A percentile compares a stretch with the other conserved stretches of the same genome.
These are phyloP conservation scores for Fraxinus quadrangulata DNA, from an alignment of 257 asterid genomes.

Conservation along the genomic window DNA sequence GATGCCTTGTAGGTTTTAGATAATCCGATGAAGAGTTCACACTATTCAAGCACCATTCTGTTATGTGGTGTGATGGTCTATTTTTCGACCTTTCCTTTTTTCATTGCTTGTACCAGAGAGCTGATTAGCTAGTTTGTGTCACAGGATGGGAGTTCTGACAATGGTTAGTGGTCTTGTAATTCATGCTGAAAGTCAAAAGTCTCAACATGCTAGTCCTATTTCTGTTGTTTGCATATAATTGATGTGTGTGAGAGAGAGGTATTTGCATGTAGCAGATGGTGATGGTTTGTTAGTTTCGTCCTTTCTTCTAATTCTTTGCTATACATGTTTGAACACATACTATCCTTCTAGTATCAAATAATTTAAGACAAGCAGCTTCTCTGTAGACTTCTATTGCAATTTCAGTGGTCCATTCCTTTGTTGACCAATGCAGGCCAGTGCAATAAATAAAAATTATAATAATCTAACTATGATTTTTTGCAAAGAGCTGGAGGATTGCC, in stretches of 20 bases:
- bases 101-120: neutral
- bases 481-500: neutral
- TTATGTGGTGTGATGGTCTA: neutral
- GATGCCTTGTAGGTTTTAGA: neutral
- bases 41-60: neutral
- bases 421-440: constrained; percentile 17
- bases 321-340: neutral
- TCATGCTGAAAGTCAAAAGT: constrained; percentile 1
- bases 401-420: constrained; percentile 16
- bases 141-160: neutral
- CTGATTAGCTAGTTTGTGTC: neutral
- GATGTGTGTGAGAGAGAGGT: neutral
- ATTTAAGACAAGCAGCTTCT: neutral
- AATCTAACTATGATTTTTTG: constrained; percentile 1
- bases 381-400: constrained; percentile 5
- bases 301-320: neutral
- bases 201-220: neutral
- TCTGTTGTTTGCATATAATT: neutral
- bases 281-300: neutral
- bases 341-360: neutral
- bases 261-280: neutral
- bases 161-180: neutral
- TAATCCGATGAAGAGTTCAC: neutral
- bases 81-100: neutral
- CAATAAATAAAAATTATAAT: constrained; percentile 4